Evolutionary conservation across 1,284 basidiomycete genomes (phyloP), one percentile per base, ranked within the genome.

Genomic region (Cutaneotrichosporon cutaneum): DNA sequence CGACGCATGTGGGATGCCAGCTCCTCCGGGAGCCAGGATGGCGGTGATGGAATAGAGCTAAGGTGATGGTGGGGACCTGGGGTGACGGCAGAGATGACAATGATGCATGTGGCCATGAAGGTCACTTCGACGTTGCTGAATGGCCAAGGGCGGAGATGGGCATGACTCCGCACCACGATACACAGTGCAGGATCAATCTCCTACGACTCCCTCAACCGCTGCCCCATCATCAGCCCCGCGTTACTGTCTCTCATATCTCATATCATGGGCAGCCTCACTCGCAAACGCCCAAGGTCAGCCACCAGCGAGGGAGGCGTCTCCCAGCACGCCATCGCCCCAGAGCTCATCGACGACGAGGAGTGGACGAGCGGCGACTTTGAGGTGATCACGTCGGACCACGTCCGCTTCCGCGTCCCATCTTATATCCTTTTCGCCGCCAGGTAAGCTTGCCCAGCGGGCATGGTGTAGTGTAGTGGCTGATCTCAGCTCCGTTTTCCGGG

Each of bases 341-440:
- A 30, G 30, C 30, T 30, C 8, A 36, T 6, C 24, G 32, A 47
- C 42, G 44, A 58, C 48, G n/a, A 52, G 26, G 11, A 14, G 6
- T 62, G 60, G 60, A 35, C 22, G 8, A 42, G 59, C 4, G 62
- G 58, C 16, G 55, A 56, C 18, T 59, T 56, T n/a, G 44, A 42
- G 21, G 21, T 63, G 8, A 32, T 63, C n/a, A 50, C 48, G 22
- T 27, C 58, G 6, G 61, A 63, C 50, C 45, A 53, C 42, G 50
- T 59, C 8, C 54, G 58, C 24, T 63, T 63, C 45, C 45, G n/a
- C 27, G 54, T 61, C 21, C 54, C 45, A 16, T 51, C 60, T 11
- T 61, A 56, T 50, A 30, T 33, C 16, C 55, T 61, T 14, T 35
- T 51, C 26, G 24, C 48, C 18, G 55, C 55, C 10, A 61, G 59